Conservation (phyloP, 805 yeast genomes). For the Pichia heedii region DNA sequence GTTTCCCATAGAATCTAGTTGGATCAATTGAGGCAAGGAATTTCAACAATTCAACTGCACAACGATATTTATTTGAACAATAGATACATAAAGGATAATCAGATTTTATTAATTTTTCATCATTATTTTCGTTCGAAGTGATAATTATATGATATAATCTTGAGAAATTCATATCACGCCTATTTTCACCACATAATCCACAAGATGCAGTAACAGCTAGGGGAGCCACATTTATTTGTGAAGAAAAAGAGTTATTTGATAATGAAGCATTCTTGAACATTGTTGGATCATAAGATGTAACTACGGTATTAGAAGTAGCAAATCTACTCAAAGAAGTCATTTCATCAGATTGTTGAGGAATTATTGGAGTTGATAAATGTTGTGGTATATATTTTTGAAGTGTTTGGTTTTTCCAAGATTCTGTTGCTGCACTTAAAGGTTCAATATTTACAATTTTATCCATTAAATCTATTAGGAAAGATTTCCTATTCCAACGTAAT, state of each 20-base stretch:
- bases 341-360: slow-evolving; percentile 7
- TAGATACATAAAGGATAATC: slow-evolving; percentile 70
- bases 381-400: slow-evolving; percentile 8
- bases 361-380: slow-evolving; percentile 9
- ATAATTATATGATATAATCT: slow-evolving; percentile 53
- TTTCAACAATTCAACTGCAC: slow-evolving; percentile 75
- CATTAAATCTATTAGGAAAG: slow-evolving; percentile 55
- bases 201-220: slow-evolving; percentile 72
- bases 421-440: slow-evolving; percentile 80
- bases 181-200: slow-evolving; percentile 72
- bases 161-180: slow-evolving; percentile 65
- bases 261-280: slow-evolving; percentile 3
- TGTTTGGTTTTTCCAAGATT: slow-evolving; percentile 42
- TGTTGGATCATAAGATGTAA: slow-evolving; percentile 9
- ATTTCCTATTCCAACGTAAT: slow-evolving; percentile 37
- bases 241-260: slow-evolving; percentile 9
- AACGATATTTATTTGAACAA: slow-evolving; percentile 71
- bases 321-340: slow-evolving; percentile 7
- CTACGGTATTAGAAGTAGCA: slow-evolving; percentile 10
- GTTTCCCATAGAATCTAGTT: neutral
- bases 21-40: slow-evolving; percentile 32
- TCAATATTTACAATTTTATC: slow-evolving; percentile 80
- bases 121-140: neutral
- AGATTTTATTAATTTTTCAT: slow-evolving; percentile 26
- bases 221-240: slow-evolving; percentile 41